Evolutionary conservation across 768 basidiomycete genomes (phyloP).

Genomic region (Amanita molliuscula): DNA sequence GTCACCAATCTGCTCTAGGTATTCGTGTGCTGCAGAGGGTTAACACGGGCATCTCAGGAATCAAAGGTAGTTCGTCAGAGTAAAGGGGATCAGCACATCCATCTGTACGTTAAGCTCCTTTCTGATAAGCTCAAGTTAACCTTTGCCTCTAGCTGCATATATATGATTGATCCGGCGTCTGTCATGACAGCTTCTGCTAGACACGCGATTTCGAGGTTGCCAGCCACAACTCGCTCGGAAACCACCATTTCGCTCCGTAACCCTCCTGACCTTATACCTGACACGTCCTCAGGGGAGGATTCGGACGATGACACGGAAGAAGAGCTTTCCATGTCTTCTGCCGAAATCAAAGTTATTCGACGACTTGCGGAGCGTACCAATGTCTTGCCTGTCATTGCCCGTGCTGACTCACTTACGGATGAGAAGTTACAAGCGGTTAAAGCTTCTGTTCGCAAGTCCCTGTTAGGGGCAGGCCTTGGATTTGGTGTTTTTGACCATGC

Average conservation of each 20-base stretch:
- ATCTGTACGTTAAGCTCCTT: constrained; percentile 46
- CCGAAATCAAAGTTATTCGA: constrained; percentile 70
- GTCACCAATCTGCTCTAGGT: background rate
- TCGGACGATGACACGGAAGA: constrained; percentile 39
- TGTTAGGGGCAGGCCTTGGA: constrained; percentile 56
- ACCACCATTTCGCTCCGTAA: constrained; percentile 45
- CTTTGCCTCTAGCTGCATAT: constrained; percentile 52
- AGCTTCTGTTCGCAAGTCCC: constrained; percentile 46
- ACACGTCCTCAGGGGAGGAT: constrained; percentile 41
- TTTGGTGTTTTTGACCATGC: constrained; percentile 54
- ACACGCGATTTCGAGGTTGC: constrained; percentile 36
- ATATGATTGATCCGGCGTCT: constrained; percentile 73
- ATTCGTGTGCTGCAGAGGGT: background rate
- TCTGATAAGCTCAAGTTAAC: constrained; percentile 5
- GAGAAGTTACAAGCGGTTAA: constrained; percentile 63
- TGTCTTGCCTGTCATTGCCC: constrained; percentile 74
- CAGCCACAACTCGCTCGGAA: constrained; percentile 54
- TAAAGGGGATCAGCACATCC: constrained; percentile 85
- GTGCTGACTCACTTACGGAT: constrained; percentile 76
- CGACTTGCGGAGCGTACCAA: constrained; percentile 68
- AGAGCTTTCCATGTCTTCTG: constrained; percentile 59
- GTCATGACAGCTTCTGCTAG: constrained; percentile 48
- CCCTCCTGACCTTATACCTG: constrained; percentile 44
- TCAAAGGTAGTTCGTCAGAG: constrained; percentile 81
- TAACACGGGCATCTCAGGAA: constrained; percentile 39